Conservation (phyloP, 2,329 filamentous ascomycete genomes). For the Trichoderma hamatum region DNA sequence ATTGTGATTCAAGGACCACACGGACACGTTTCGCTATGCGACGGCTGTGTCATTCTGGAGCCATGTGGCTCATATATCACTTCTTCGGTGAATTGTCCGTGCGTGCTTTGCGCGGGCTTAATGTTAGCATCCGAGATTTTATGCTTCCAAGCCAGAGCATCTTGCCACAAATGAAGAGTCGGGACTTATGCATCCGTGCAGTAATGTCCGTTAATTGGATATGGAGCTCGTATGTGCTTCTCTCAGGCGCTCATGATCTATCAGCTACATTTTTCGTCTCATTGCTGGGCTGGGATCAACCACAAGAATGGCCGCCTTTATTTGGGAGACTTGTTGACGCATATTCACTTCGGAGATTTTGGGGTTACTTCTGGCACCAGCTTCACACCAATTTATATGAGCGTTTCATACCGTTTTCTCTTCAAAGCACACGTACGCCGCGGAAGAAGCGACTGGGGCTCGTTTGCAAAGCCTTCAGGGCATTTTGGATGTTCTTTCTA, state of each 20-base stretch:
- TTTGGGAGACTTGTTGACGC: not conserved
- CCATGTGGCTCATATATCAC: not conserved
- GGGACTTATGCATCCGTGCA: not conserved
- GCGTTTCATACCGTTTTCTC: not conserved
- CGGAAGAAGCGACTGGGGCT: not conserved
- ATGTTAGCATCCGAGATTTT: not conserved
- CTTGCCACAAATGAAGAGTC: not conserved
- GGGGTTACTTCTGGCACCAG: not conserved
- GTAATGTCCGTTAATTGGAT: not conserved
- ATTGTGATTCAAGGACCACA: not conserved
- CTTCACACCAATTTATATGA: not conserved
- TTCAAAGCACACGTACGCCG: not conserved
- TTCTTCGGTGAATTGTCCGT: not conserved
- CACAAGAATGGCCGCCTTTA: not conserved
- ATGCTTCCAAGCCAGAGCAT: not conserved
- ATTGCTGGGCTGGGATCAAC: not conserved
- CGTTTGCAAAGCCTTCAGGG: not conserved
- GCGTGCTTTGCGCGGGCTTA: not conserved
- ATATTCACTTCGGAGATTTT: not conserved
- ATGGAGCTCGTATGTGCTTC: not conserved
- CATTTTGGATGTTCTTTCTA: not conserved
- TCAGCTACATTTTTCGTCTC: not conserved
- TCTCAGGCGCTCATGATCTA: not conserved
- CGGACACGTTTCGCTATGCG: not conserved
- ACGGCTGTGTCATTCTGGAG: not conserved